These are phyloP conservation scores for Dipteronia sinensis DNA, from an alignment of 345 rosid genomes.

Conservation along the genomic window DNA sequence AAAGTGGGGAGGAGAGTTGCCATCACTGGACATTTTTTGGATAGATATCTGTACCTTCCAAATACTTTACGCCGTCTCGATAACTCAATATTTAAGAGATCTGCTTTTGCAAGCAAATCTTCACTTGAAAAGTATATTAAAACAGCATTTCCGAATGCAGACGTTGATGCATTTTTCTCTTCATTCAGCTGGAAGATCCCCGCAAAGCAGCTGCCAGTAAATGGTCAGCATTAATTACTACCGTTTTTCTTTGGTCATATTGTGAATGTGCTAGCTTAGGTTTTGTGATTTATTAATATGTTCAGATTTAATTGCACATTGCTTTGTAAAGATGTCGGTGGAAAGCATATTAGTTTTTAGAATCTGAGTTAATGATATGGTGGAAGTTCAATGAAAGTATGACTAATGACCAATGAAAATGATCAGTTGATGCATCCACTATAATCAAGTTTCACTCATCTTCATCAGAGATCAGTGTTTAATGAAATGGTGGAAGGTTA, in stretches of 20 bases:
- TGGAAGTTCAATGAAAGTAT: background rate
- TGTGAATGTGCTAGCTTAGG: background rate
- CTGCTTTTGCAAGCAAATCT: constrained; percentile 50
- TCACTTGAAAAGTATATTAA: constrained; percentile 48
- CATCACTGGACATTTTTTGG: constrained; percentile 40
- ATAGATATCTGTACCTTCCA: constrained; percentile 77
- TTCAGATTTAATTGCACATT: background rate
- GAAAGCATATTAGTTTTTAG: constrained; percentile 1
- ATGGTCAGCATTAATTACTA: constrained; percentile 45
- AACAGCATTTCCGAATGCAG: constrained; percentile 48
- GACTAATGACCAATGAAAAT: background rate
- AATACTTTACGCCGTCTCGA: constrained; percentile 27
- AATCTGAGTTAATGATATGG: background rate
- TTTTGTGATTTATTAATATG: constrained; percentile 9
- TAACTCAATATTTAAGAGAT: background rate
- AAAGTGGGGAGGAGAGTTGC: constrained; percentile 54
- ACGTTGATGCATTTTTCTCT: constrained; percentile 56
- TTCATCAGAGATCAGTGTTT: background rate
- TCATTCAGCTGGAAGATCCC: constrained; percentile 84
- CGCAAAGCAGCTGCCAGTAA: constrained; percentile 17
- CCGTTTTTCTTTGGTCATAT: background rate
- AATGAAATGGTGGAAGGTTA: background rate
- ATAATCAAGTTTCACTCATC: background rate
- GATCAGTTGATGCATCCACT: background rate
- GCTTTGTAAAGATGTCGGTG: background rate